phyloP scores from a whole-genome alignment of 2,329 filamentous ascomycete species.

The Diaporthe sp. region DNA sequence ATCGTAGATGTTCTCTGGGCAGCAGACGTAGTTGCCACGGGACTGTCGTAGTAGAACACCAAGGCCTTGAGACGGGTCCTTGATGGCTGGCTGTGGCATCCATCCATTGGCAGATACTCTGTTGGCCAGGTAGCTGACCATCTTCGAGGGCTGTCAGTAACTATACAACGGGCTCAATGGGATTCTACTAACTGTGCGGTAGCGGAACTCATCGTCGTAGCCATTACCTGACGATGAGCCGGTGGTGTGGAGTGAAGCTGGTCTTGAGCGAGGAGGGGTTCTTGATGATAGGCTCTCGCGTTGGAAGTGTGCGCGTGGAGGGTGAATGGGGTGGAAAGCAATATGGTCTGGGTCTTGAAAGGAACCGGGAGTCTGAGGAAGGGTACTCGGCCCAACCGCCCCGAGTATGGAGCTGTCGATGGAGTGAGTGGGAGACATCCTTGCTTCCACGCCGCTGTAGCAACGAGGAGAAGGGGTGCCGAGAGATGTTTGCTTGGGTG shows the following conservation, averaged over 20 bases:
- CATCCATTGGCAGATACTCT: slow-evolving; percentile 47
- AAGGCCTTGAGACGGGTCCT: slow-evolving; percentile 43
- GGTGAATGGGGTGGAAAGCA: slow-evolving; percentile 14
- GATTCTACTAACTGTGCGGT: slow-evolving; percentile 46
- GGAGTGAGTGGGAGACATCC: slow-evolving; percentile 28
- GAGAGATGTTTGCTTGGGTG: not conserved
- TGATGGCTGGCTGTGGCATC: slow-evolving; percentile 44
- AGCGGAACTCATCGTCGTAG: slow-evolving; percentile 49
- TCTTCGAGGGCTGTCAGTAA: slow-evolving; percentile 41
- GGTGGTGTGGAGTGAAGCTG: slow-evolving; percentile 34
- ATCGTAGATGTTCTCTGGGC: slow-evolving; percentile 53
- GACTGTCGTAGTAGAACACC: slow-evolving; percentile 55
- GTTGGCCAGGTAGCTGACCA: slow-evolving; percentile 49
- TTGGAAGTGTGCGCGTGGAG: slow-evolving; percentile 26
- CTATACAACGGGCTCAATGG: not conserved
- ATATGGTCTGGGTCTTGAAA: slow-evolving; percentile 17
- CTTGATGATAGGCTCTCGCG: slow-evolving; percentile 29
- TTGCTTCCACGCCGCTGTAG: not conserved
- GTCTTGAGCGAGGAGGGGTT: slow-evolving; percentile 29
- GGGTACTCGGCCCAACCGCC: not conserved
- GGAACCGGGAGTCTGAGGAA: not conserved
- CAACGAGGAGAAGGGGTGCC: not conserved
- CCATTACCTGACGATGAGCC: slow-evolving; percentile 31
- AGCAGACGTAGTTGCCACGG: slow-evolving; percentile 56
- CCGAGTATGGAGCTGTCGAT: slow-evolving; percentile 17